Conservation (phyloP, 352 stramenopile species). For the Plasmopara muralis region DNA sequence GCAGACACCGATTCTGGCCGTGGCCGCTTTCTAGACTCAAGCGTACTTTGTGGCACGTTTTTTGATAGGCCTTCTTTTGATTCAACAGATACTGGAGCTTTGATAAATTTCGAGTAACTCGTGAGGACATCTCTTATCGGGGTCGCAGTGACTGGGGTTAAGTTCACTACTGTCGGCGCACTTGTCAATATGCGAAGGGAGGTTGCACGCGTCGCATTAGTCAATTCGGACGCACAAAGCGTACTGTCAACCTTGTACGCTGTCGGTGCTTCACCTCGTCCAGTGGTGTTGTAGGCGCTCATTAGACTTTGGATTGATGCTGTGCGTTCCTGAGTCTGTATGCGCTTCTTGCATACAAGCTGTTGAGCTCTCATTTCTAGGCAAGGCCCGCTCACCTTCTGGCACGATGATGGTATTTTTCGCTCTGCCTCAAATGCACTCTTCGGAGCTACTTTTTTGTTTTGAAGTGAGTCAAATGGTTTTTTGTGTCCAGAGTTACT, state of each 20-base stretch:
- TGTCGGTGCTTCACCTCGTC: background rate
- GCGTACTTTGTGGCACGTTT: constrained; percentile 8
- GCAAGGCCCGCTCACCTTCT: constrained; percentile 6
- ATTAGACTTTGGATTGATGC: constrained; percentile 19
- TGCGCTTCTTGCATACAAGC: constrained; percentile 20
- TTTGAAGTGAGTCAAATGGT: background rate
- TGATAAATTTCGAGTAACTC: constrained; percentile 19
- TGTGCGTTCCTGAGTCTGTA: constrained; percentile 19
- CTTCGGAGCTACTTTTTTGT: background rate
- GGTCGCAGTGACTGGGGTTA: constrained; percentile 15
- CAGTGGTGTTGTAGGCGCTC: constrained; percentile 14
- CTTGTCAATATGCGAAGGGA: constrained; percentile 9
- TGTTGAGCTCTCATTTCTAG: constrained; percentile 10
- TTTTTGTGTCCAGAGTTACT: background rate
- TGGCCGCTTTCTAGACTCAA: constrained; percentile 22
- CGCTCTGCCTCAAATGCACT: background rate
- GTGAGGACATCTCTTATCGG: constrained; percentile 35
- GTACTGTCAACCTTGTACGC: background rate
- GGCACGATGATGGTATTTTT: constrained; percentile 3
- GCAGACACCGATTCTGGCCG: constrained; percentile 8
- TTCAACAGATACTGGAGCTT: constrained; percentile 2
- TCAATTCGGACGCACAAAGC: too few relatives aligned
- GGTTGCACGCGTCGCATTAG: too few relatives aligned
- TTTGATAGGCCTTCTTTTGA: constrained; percentile 1
- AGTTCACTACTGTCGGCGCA: constrained; percentile 9